These are phyloP conservation scores for Parathielavia hyrcaniae DNA, from an alignment of 495 filamentous ascomycete species.

Conservation along the genomic window DNA sequence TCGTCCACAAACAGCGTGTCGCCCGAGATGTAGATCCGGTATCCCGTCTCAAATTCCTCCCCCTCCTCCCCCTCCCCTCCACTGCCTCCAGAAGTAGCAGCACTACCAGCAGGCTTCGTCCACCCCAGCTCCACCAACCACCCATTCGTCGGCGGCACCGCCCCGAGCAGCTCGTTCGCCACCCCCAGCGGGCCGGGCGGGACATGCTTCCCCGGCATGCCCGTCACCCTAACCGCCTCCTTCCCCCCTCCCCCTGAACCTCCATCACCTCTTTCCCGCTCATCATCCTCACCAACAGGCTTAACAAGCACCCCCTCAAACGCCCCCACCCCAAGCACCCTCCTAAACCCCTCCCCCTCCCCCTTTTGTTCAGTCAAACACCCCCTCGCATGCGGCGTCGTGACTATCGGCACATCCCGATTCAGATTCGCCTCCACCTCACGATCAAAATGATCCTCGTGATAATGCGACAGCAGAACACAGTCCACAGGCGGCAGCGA, in stretches of 20 bases:
- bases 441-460: constrained; percentile 61
- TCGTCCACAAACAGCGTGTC: constrained; percentile 65
- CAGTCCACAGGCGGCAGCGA: constrained; percentile 56
- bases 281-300: constrained; percentile 28
- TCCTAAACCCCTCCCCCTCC: constrained; percentile 48
- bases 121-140: constrained; percentile 64
- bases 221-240: constrained; percentile 51
- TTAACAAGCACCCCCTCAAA: constrained; percentile 49
- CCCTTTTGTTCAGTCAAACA: constrained; percentile 41
- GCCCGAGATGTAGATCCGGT: constrained; percentile 66
- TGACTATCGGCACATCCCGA: constrained; percentile 57
- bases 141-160: constrained; percentile 66
- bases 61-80: no score
- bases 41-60: constrained; percentile 43
- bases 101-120: constrained; percentile 19
- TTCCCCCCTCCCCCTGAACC: constrained; percentile 16
- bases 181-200: constrained; percentile 45
- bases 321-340: constrained; percentile 49
- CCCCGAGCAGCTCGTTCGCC: constrained; percentile 53
- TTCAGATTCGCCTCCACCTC: constrained; percentile 53
- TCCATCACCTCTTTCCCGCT: constrained; percentile 11
- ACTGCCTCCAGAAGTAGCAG: no score
- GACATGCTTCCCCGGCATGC: constrained; percentile 67
- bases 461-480: constrained; percentile 60
- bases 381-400: constrained; percentile 55